Evolutionary conservation across 176 grass and related monocot species (phyloP).

Genomic region (Phragmites australis): DNA sequence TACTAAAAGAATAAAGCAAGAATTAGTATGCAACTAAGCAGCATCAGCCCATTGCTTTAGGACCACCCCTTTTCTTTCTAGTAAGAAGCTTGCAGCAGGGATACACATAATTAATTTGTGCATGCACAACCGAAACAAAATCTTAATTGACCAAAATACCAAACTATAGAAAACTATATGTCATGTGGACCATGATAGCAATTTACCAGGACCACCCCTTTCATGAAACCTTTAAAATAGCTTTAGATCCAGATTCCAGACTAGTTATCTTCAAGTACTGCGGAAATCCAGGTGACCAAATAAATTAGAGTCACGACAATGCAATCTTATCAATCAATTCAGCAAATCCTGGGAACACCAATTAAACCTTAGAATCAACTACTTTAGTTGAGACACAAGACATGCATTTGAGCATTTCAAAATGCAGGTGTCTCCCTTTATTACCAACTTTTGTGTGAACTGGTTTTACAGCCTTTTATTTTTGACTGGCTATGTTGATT

Average conservation of each 20-base stretch:
- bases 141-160: slow-evolving; percentile 10
- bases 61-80: slow-evolving; percentile 16
- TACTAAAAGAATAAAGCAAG: slow-evolving; percentile 46
- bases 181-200: slow-evolving; percentile 4
- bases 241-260: slow-evolving; percentile 34
- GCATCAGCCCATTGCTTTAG: background rate
- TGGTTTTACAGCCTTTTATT: background rate
- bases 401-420: slow-evolving; percentile 4
- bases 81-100: slow-evolving; percentile 29
- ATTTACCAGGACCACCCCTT: slow-evolving; percentile 54
- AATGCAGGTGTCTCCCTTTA: background rate
- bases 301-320: background rate
- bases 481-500: background rate
- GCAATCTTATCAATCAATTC: slow-evolving; percentile 25
- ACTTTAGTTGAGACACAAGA: background rate
- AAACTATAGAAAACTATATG: slow-evolving; percentile 19
- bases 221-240: slow-evolving; percentile 31
- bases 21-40: background rate
- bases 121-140: slow-evolving; percentile 7
- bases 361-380: slow-evolving; percentile 30
- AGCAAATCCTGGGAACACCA: slow-evolving; percentile 28
- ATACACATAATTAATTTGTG: slow-evolving; percentile 18
- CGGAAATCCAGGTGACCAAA: slow-evolving; percentile 23
- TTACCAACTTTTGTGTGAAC: background rate
- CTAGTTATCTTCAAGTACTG: slow-evolving; percentile 34